Evolutionary conservation across 768 basidiomycete genomes (phyloP).

Genomic region (Gelatoporia subvermispora): DNA sequence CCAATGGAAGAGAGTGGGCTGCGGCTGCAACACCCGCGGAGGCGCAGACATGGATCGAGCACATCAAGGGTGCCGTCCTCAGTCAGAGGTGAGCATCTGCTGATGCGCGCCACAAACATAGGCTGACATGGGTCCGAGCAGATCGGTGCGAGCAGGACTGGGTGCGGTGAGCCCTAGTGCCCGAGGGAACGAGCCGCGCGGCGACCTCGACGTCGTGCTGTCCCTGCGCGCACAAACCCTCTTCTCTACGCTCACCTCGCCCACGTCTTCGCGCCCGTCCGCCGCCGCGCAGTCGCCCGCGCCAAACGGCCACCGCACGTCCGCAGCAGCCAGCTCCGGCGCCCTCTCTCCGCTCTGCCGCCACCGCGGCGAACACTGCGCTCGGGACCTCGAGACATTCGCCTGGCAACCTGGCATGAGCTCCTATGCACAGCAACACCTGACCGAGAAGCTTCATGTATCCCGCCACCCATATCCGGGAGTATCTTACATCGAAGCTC

Average conservation of each 20-base stretch:
- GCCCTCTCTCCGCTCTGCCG: constrained; percentile 14
- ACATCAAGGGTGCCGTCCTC: constrained; percentile 68
- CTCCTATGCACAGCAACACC: too few species aligned
- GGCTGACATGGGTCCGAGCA: constrained; percentile 21
- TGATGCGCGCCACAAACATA: not conserved
- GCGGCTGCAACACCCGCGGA: constrained; percentile 26
- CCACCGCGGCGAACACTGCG: constrained; percentile 12
- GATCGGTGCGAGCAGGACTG: constrained; percentile 67
- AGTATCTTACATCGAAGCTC: too few species aligned
- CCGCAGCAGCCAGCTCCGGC: constrained; percentile 26
- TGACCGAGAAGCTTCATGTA: too few species aligned
- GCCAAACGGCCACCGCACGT: not conserved
- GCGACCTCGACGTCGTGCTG: constrained; percentile 81
- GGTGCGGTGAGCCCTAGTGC: constrained; percentile 35
- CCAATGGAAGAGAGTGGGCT: too few species aligned
- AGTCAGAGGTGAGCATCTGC: constrained; percentile 56
- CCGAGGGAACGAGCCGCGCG: constrained; percentile 54
- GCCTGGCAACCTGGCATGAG: too few species aligned
- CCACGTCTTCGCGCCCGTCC: not conserved
- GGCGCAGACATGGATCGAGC: constrained; percentile 71
- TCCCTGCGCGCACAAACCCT: constrained; percentile 72
- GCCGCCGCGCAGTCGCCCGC: not conserved
- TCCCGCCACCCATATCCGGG: too few species aligned
- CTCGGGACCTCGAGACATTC: too few species aligned
- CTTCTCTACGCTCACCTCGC: constrained; percentile 30